Percentiles rank a stretch among this genome's conserved stretches.
Conservation (phyloP, 1,139 yeast species). For the Lizanozyma gosingica region DNA sequence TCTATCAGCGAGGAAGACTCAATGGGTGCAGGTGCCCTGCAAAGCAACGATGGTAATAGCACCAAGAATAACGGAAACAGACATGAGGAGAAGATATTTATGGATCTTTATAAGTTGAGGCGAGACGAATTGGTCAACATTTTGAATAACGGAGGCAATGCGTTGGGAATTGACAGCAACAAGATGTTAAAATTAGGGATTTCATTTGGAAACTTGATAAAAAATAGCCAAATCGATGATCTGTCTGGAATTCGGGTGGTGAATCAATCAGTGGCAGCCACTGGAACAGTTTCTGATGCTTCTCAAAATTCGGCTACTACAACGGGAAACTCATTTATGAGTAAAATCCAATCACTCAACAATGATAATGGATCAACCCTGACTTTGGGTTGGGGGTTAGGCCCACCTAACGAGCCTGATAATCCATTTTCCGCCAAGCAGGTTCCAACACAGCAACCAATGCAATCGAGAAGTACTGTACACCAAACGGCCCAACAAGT, state of each 20-base stretch:
- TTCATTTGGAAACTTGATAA: conserved; percentile 34
- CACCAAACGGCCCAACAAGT: conserved; percentile 12
- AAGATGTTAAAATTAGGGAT: conserved; percentile 35
- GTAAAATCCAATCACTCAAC: neutral
- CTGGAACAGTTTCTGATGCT: conserved; percentile 1
- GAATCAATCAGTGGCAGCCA: conserved; percentile 1
- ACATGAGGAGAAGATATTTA: neutral
- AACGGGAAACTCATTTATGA: neutral
- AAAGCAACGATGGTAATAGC: neutral
- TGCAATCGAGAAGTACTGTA: neutral
- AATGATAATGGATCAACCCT: neutral
- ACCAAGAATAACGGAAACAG: neutral
- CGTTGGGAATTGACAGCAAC: conserved; percentile 19
- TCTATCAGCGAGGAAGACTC: neutral
- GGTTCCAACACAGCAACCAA: conserved; percentile 1
- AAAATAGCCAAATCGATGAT: conserved; percentile 5
- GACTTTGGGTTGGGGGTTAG: neutral
- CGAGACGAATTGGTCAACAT: neutral
- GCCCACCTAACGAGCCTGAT: conserved; percentile 3
- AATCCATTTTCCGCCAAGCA: conserved; percentile 4
- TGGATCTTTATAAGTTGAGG: neutral
- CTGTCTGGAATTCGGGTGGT: conserved; percentile 1
- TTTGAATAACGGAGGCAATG: conserved; percentile 1
- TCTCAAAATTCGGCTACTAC: too few relatives aligned
- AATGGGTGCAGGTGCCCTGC: neutral